These are phyloP conservation scores for Diaporthe sp. DNA, from an alignment of 2,329 filamentous ascomycete species.

Conservation along the genomic window DNA sequence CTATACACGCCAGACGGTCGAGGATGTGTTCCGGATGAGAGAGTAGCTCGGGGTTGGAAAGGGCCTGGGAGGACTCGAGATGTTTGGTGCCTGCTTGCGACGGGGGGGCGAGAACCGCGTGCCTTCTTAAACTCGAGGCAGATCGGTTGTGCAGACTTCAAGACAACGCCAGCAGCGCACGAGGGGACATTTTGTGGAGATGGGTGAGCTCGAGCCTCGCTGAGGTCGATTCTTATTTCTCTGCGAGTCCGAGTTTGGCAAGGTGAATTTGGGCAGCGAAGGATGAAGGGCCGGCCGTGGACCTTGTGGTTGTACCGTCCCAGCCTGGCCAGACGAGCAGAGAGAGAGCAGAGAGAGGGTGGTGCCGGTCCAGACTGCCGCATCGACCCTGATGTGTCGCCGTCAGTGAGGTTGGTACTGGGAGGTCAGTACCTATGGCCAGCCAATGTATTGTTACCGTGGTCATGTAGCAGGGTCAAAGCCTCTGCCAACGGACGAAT, in stretches of 20 bases:
- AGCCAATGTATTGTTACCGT: slow-evolving; percentile 26
- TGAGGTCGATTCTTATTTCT: slow-evolving; percentile 44
- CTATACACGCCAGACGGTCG: slow-evolving; percentile 33
- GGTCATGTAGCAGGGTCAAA: slow-evolving; percentile 37
- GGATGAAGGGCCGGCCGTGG: slow-evolving; percentile 37
- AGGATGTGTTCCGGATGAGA: slow-evolving; percentile 30
- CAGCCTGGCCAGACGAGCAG: slow-evolving; percentile 36
- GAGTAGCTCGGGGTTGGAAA: slow-evolving; percentile 15
- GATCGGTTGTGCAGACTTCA: slow-evolving; percentile 59
- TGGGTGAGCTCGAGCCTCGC: slow-evolving; percentile 51
- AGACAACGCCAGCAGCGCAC: slow-evolving; percentile 58
- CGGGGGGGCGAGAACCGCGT: slow-evolving; percentile 45
- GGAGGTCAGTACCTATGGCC: slow-evolving; percentile 37
- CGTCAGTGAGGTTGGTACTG: slow-evolving; percentile 34
- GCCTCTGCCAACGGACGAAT: slow-evolving; percentile 28
- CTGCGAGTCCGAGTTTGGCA: slow-evolving; percentile 41
- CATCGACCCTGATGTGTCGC: slow-evolving; percentile 30
- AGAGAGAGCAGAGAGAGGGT: not conserved
- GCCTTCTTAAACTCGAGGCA: slow-evolving; percentile 46
- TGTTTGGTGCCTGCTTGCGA: slow-evolving; percentile 39
- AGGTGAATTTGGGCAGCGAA: slow-evolving; percentile 36
- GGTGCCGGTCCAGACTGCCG: slow-evolving; percentile 32
- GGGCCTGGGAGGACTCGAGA: slow-evolving; percentile 39
- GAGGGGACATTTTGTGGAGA: slow-evolving; percentile 51
- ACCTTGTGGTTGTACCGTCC: slow-evolving; percentile 38